Evolutionary conservation across 129 eudicot genomes (phyloP).

Genomic region (Chrysanthemum seticuspe): DNA sequence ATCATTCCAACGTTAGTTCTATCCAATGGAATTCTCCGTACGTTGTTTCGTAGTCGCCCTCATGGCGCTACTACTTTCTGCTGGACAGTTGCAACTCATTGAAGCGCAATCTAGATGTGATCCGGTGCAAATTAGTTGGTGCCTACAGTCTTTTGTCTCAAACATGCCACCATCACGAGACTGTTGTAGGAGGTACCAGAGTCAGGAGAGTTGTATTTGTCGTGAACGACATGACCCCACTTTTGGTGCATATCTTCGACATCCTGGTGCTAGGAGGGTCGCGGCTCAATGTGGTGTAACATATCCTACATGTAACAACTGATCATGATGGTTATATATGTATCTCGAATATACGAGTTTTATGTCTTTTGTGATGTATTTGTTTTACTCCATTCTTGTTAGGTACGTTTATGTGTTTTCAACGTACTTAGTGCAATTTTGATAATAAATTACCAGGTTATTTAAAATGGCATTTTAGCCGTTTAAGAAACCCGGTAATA

Average conservation of each 20-base stretch:
- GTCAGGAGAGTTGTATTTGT: constrained; percentile 30
- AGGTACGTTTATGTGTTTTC: no score
- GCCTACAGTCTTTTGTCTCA: constrained; percentile 31
- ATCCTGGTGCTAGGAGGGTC: constrained; percentile 32
- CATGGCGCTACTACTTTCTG: constrained; percentile 15
- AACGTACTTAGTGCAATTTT: no score
- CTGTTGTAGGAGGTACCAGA: constrained; percentile 22
- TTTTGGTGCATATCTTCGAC: constrained; percentile 30
- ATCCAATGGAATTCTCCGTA: constrained; percentile 15
- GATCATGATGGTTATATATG: no score
- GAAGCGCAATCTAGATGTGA: constrained; percentile 24
- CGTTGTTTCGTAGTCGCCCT: not conserved
- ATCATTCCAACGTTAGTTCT: not conserved
- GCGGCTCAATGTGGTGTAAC: constrained; percentile 26
- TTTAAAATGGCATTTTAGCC: no score
- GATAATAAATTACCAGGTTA: no score
- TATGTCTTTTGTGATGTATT: no score
- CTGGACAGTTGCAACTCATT: constrained; percentile 7
- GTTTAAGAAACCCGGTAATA: no score
- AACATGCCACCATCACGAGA: constrained; percentile 19
- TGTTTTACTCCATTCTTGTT: no score
- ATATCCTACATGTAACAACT: constrained; percentile 18
- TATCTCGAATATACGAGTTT: no score
- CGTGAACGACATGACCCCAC: constrained; percentile 24
- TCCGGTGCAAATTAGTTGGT: constrained; percentile 33